Percentiles rank a stretch among this genome's conserved stretches.
Conservation (phyloP, 495 filamentous ascomycete genomes). For the Pseudoneurospora amorphoporcata region DNA sequence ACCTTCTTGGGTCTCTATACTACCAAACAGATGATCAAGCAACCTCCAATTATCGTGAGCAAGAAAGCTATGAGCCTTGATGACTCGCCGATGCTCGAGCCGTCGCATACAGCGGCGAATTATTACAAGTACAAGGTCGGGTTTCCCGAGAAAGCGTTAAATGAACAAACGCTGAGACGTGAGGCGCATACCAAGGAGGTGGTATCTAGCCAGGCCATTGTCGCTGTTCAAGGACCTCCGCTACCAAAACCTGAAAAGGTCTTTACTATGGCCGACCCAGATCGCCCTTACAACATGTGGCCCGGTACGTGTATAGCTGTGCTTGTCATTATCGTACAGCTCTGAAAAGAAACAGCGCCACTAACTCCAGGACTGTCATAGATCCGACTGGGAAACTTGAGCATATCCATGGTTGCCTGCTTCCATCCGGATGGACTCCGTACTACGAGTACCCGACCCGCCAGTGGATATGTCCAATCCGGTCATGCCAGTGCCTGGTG, state of each 20-base stretch:
- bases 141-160: not conserved
- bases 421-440: slow-evolving; percentile 11
- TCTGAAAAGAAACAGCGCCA: not conserved
- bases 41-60: slow-evolving; percentile 8
- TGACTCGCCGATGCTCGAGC: slow-evolving; percentile 6
- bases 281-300: slow-evolving; percentile 20
- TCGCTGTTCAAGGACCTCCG: not conserved
- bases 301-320: slow-evolving; percentile 7
- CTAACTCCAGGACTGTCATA: not conserved
- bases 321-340: not conserved
- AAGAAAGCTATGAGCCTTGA: slow-evolving; percentile 6
- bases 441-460: not conserved
- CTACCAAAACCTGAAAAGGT: not conserved
- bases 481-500: not conserved
- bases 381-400: slow-evolving; percentile 4
- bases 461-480: slow-evolving; percentile 1
- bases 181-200: not conserved
- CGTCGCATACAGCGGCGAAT: not conserved
- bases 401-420: slow-evolving; percentile 5
- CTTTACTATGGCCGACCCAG: slow-evolving; percentile 13
- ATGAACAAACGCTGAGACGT: not conserved
- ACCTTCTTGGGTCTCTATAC: slow-evolving; percentile 11
- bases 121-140: not conserved
- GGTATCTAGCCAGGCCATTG: not conserved
- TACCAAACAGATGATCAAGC: not conserved